phyloP scores from a whole-genome alignment of 805 yeast genomes.

The Barnettozyma pratensis region DNA sequence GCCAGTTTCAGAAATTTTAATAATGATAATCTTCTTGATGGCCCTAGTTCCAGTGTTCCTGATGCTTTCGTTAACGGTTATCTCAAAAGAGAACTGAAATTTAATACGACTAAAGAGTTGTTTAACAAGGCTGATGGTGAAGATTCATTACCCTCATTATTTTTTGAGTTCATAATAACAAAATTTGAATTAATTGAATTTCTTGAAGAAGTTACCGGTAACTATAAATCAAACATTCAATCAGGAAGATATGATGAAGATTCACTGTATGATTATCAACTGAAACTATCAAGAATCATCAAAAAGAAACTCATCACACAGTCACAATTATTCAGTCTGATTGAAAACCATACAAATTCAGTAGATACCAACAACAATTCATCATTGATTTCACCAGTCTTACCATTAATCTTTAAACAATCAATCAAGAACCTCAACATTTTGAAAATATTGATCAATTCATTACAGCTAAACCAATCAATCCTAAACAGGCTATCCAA shows the following conservation, averaged over 20 bases:
- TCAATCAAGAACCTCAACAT: constrained; percentile 22
- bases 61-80: neutral
- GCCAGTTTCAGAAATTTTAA: constrained; percentile 8
- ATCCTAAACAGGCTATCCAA: constrained; percentile 20
- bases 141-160: constrained; percentile 15
- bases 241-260: constrained; percentile 24
- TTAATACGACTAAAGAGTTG: neutral
- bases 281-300: constrained; percentile 34
- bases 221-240: constrained; percentile 3
- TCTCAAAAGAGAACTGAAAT: constrained; percentile 1
- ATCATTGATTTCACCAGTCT: constrained; percentile 20
- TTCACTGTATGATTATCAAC: constrained; percentile 31
- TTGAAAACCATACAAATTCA: constrained; percentile 20
- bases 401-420: constrained; percentile 27
- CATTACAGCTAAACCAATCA: constrained; percentile 23
- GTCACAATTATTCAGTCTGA: constrained; percentile 8
- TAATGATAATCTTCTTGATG: neutral
- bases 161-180: constrained; percentile 27
- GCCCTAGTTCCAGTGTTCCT: neutral
- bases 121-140: neutral
- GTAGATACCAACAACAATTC: constrained; percentile 13
- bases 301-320: constrained; percentile 24
- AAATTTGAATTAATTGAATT: constrained; percentile 35
- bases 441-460: constrained; percentile 25
- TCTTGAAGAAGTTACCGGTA: constrained; percentile 29